Evolutionary conservation across 371 early-diverging fungal genomes (phyloP).

Genomic region (Rhizopus delemar): DNA sequence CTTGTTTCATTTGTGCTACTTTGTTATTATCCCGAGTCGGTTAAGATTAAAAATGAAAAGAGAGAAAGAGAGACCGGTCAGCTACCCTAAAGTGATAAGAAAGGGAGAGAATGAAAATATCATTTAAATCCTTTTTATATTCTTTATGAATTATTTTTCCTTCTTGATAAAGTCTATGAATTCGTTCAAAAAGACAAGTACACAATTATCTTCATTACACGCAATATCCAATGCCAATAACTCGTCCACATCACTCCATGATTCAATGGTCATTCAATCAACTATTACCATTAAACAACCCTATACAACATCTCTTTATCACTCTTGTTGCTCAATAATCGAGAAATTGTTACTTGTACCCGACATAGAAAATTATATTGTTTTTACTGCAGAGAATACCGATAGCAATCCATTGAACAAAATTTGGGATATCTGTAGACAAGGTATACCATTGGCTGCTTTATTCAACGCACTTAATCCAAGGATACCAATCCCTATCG

Average conservation of each 20-base stretch:
- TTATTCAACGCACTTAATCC: constrained; percentile 79
- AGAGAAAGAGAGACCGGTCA: too few relatives aligned
- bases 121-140: too few relatives aligned
- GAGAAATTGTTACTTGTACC: constrained; percentile 63
- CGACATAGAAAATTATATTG: constrained; percentile 59
- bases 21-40: too few relatives aligned
- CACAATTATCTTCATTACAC: constrained; percentile 36
- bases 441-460: constrained; percentile 82
- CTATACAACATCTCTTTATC: constrained; percentile 59
- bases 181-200: constrained; percentile 1
- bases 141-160: too few relatives aligned
- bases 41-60: too few relatives aligned
- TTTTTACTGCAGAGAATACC: constrained; percentile 24
- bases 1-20: too few relatives aligned
- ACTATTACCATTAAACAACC: constrained; percentile 40
- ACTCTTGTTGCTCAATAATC: constrained; percentile 60
- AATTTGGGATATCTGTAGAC: constrained; percentile 85
- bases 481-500: constrained; percentile 53
- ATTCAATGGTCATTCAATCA: constrained; percentile 23
- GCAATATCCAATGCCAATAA: constrained; percentile 20
- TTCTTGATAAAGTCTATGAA: neutral
- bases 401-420: constrained; percentile 77
- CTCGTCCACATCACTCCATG: constrained; percentile 12
- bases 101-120: constrained; percentile 3
- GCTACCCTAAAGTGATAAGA: too few relatives aligned